These are phyloP conservation scores for Phytophthora constricta DNA, from an alignment of 352 stramenopile species.

Conservation along the genomic window DNA sequence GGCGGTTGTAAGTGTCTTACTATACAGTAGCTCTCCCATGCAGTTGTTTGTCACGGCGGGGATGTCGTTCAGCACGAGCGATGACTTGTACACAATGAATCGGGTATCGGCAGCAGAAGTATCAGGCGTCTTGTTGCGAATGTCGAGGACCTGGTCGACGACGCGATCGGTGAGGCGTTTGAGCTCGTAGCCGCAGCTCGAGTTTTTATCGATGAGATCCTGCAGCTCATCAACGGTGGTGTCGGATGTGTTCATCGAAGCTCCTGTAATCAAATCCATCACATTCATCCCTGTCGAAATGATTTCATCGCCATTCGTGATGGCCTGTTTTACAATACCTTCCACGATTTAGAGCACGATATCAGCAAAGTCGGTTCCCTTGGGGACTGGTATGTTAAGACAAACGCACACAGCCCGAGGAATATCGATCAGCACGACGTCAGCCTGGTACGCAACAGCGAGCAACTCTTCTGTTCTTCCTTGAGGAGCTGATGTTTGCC, in stretches of 20 bases:
- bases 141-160: background rate
- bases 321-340: slow-evolving; percentile 24
- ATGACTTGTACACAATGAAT: slow-evolving; percentile 24
- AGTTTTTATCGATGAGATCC: slow-evolving; percentile 15
- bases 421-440: slow-evolving; percentile 16
- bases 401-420: slow-evolving; percentile 10
- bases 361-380: slow-evolving; percentile 7
- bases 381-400: slow-evolving; percentile 9
- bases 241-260: background rate
- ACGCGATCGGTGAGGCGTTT: slow-evolving; percentile 22
- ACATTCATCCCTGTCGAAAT: slow-evolving; percentile 13
- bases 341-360: slow-evolving; percentile 12
- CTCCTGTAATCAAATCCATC: slow-evolving; percentile 5
- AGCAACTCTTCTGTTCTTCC: slow-evolving; percentile 12
- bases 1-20: slow-evolving; percentile 9
- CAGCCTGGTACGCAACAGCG: slow-evolving; percentile 16
- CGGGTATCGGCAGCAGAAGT: slow-evolving; percentile 11
- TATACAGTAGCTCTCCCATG: slow-evolving; percentile 9
- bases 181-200: slow-evolving; percentile 13
- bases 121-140: slow-evolving; percentile 4
- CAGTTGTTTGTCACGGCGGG: slow-evolving; percentile 21
- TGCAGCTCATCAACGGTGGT: slow-evolving; percentile 20
- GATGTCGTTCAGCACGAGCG: slow-evolving; percentile 20
- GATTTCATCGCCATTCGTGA: slow-evolving; percentile 21
- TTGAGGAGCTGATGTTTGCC: slow-evolving; percentile 21